These are phyloP conservation scores for Rhizophora mangle DNA, from an alignment of 345 rosid species.

Conservation along the genomic window DNA sequence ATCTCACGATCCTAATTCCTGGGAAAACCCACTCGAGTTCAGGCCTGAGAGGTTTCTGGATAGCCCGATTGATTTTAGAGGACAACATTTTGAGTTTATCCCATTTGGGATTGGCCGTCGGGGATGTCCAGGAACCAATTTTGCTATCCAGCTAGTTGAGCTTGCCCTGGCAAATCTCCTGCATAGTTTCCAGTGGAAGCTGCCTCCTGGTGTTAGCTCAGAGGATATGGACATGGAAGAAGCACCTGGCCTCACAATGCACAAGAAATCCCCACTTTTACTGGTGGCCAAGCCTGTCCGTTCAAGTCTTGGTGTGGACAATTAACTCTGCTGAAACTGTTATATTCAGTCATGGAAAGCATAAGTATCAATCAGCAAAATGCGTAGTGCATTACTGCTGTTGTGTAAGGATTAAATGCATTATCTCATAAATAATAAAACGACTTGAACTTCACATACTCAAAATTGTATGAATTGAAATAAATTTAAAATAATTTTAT, in stretches of 20 bases:
- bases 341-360: too few species aligned
- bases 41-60: conserved; percentile 43
- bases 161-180: conserved; percentile 47
- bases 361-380: too few species aligned
- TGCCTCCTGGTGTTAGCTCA: conserved; percentile 37
- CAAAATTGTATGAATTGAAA: too few species aligned
- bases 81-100: conserved; percentile 44
- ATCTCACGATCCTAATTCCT: conserved; percentile 24
- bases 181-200: conserved; percentile 45
- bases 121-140: conserved; percentile 53
- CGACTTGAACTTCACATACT: too few species aligned
- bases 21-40: conserved; percentile 41
- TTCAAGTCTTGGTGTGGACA: not conserved
- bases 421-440: too few species aligned
- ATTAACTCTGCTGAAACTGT: not conserved
- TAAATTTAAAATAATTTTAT: too few species aligned
- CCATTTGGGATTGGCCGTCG: conserved; percentile 68
- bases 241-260: conserved; percentile 35
- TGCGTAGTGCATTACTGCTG: too few species aligned
- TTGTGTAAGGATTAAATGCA: too few species aligned
- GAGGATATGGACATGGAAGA: conserved; percentile 54
- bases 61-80: conserved; percentile 42
- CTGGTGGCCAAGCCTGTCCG: conserved; percentile 20
- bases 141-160: conserved; percentile 38
- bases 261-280: conserved; percentile 49